These are phyloP conservation scores for Leccinum subtestaceum DNA, from an alignment of 768 basidiomycete genomes.

Conservation along the genomic window DNA sequence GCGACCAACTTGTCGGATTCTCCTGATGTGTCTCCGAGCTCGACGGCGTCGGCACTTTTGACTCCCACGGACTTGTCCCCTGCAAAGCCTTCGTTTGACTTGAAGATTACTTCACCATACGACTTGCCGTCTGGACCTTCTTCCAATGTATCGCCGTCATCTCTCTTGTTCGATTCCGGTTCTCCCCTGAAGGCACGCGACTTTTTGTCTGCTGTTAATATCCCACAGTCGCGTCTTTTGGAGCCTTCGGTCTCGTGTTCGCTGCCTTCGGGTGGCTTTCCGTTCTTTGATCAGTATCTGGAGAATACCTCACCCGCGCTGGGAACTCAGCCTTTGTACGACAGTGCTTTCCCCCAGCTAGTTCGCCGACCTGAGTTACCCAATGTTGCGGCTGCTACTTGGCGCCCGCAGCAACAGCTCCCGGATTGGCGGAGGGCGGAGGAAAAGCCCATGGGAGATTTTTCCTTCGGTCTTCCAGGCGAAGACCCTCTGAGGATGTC, in stretches of 20 bases:
- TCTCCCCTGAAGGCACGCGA: slow-evolving; percentile 34
- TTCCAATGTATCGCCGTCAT: slow-evolving; percentile 33
- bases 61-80: slow-evolving; percentile 78
- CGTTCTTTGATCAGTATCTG: slow-evolving; percentile 54
- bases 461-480: slow-evolving; percentile 20
- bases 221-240: slow-evolving; percentile 25
- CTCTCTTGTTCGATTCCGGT: slow-evolving; percentile 46
- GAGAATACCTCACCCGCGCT: slow-evolving; percentile 42
- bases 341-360: slow-evolving; percentile 30
- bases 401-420: slow-evolving; percentile 30
- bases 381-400: slow-evolving; percentile 11
- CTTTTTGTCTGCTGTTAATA: slow-evolving; percentile 26
- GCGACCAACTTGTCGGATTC: slow-evolving; percentile 42
- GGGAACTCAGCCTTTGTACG: slow-evolving; percentile 35
- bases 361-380: slow-evolving; percentile 19
- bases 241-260: slow-evolving; percentile 15
- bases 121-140: slow-evolving; percentile 37
- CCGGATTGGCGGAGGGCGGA: slow-evolving; percentile 46
- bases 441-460: slow-evolving; percentile 27
- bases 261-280: slow-evolving; percentile 30
- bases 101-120: slow-evolving; percentile 52
- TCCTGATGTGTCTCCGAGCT: slow-evolving; percentile 72
- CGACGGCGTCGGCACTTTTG: slow-evolving; percentile 65
- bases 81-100: slow-evolving; percentile 52
- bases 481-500: slow-evolving; percentile 32